These are phyloP conservation scores for Hyaloscypha variabilis DNA, from an alignment of 495 filamentous ascomycete genomes.

Conservation along the genomic window DNA sequence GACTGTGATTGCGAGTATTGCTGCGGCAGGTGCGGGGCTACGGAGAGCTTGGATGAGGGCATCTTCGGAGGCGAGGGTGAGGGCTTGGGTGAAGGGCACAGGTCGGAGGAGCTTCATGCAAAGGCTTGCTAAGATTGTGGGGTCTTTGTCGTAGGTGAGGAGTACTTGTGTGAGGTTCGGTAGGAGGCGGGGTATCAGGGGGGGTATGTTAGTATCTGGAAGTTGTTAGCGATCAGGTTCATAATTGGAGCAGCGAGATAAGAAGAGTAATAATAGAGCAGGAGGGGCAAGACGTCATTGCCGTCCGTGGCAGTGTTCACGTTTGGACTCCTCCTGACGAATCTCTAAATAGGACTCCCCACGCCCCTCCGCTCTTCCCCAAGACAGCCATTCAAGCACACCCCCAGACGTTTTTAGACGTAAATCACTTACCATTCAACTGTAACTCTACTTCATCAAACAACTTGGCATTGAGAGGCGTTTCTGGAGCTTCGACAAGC, in stretches of 20 bases:
- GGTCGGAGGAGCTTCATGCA: slow-evolving; percentile 56
- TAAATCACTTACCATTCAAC: slow-evolving; percentile 42
- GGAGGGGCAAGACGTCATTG: too few species aligned
- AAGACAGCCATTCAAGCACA: not conserved
- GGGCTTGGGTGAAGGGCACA: slow-evolving; percentile 49
- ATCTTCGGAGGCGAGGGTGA: slow-evolving; percentile 54
- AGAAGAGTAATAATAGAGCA: too few species aligned
- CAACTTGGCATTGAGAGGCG: slow-evolving; percentile 44
- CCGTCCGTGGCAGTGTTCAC: not conserved
- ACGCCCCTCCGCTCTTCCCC: not conserved
- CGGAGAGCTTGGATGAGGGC: slow-evolving; percentile 57
- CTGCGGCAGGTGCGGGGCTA: slow-evolving; percentile 65
- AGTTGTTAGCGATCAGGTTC: not conserved
- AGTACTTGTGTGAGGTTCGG: slow-evolving; percentile 51
- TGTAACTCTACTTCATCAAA: slow-evolving; percentile 59
- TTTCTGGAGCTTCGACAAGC: slow-evolving; percentile 41
- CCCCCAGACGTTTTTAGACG: not conserved
- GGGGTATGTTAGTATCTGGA: slow-evolving; percentile 29
- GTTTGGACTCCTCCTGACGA: not conserved
- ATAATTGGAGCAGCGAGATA: too few species aligned
- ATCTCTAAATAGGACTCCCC: too few species aligned
- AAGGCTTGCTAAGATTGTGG: slow-evolving; percentile 49
- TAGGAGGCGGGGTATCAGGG: slow-evolving; percentile 50
- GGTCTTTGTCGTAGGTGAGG: slow-evolving; percentile 51
- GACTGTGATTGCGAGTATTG: slow-evolving; percentile 69